Conservation (phyloP, 1,284 basidiomycete genomes). For the Xerocomus cyaneibrunnescens region DNA sequence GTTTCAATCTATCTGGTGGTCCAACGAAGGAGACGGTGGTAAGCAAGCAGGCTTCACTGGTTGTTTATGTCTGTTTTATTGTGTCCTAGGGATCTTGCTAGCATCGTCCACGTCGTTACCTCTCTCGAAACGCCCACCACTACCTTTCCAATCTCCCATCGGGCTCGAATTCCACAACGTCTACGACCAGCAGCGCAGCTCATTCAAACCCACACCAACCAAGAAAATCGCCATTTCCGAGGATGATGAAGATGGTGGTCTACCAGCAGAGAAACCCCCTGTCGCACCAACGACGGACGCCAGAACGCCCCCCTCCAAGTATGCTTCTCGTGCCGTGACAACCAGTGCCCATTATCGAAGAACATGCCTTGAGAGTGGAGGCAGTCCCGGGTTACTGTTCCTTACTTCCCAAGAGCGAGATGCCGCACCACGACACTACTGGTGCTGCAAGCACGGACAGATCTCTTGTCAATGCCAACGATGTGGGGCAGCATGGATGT, state of each 20-base stretch:
- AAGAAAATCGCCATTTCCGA: constrained; percentile 68
- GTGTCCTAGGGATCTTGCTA: too few relatives aligned
- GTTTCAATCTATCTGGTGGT: not conserved
- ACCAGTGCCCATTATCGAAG: constrained; percentile 35
- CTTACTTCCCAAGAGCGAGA: constrained; percentile 32
- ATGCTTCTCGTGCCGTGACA: constrained; percentile 78
- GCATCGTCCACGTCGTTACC: constrained; percentile 18
- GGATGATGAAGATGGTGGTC: constrained; percentile 44
- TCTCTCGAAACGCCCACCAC: constrained; percentile 31
- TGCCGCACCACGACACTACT: constrained; percentile 6
- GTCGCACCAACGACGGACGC: constrained; percentile 46
- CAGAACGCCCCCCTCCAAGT: constrained; percentile 63
- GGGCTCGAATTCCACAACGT: constrained; percentile 35
- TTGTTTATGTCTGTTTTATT: too few relatives aligned
- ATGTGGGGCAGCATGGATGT: constrained; percentile 9
- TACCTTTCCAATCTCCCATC: constrained; percentile 28
- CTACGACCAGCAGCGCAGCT: constrained; percentile 6
- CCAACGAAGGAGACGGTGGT: not conserved
- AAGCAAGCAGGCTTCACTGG: too few relatives aligned
- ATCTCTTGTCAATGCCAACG: constrained; percentile 11
- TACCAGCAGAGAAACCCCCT: constrained; percentile 60
- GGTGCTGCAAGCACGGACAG: constrained; percentile 3
- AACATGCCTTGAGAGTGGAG: constrained; percentile 66
- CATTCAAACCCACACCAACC: constrained; percentile 42
- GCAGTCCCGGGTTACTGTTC: constrained; percentile 60